Base-by-base conservation (phyloP, 2,329 filamentous ascomycete species). In the Colletotrichum tofieldiae region DNA sequence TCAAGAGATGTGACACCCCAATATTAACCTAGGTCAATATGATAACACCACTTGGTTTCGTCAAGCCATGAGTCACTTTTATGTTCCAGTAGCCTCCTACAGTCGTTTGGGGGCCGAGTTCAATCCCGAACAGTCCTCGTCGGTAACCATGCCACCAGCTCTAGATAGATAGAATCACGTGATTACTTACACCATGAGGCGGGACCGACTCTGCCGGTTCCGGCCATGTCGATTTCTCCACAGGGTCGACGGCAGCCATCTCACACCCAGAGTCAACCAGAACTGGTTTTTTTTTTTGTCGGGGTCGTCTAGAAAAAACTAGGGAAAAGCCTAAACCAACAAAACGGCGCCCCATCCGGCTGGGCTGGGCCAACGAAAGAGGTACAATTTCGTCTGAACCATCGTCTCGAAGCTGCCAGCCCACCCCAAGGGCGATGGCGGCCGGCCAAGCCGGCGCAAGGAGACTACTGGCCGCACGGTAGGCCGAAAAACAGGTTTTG, bases 401-500 rank as follows among this genome's bases (percentile, higher is more conserved):
- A 20, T 60, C 54, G 23, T 65, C 70, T 54, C 54, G 55, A 72
- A 51, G n/a, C 26, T 37, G 18, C 35, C 55, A 35, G 32, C 64
- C 26, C 45, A 45, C 55, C 32, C 37, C 18, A 47, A 26, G 60
- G n/a, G 49, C 61, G 20, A 71, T 26, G 39, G 58, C 37, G 49
- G 61, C 69, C 72, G 69, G 69, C 72, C 65, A 74, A 69, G 59
- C 70, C 70, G 70, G 72, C 51, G 37, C 37, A 18, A 66, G 49
- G 45, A 69, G 55, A 49, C 56, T 60, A 74, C 65, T 73, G 60
- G 67, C 67, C 52, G 56, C 69, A 58, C 51, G 56, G 51, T 51
- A 65, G 65, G 49, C 45, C 45, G 43, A 56, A 73, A 73, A 74
- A 73, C 64, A 60, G 70, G 69, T 73, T 74, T 74, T 73, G 32